phyloP scores from a whole-genome alignment of 495 filamentous ascomycete genomes.

The Poronia punctata region DNA sequence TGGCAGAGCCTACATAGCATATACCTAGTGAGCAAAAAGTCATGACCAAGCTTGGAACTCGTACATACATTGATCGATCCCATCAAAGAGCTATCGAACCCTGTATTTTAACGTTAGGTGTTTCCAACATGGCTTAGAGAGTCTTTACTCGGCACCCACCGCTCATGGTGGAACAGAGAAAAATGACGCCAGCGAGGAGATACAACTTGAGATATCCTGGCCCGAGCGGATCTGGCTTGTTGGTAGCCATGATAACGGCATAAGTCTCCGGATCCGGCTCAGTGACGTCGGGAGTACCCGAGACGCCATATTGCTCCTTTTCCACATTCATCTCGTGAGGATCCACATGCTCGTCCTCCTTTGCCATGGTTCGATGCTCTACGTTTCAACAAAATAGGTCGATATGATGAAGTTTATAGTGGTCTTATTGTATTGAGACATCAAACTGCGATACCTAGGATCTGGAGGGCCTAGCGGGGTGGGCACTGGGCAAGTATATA shows the following conservation, averaged over 20 bases:
- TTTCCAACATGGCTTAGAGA: not conserved
- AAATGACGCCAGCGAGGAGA: slow-evolving; percentile 19
- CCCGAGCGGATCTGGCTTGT: slow-evolving; percentile 20
- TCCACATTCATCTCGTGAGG: not conserved
- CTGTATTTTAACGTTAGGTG: slow-evolving; percentile 11
- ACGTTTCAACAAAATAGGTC: too few relatives aligned
- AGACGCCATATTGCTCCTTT: not conserved
- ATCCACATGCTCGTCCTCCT: not conserved
- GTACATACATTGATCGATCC: slow-evolving; percentile 25
- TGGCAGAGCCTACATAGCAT: slow-evolving; percentile 18
- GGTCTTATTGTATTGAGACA: too few relatives aligned
- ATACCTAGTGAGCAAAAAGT: not conserved
- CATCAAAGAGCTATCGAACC: slow-evolving; percentile 28
- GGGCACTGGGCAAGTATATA: too few relatives aligned
- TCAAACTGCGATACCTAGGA: too few relatives aligned
- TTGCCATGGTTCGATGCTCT: too few relatives aligned
- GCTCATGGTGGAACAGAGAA: slow-evolving; percentile 25
- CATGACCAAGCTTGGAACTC: not conserved
- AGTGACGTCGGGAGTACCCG: not conserved
- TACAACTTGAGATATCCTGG: slow-evolving; percentile 23
- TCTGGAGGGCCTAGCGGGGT: too few relatives aligned
- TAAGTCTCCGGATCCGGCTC: slow-evolving; percentile 19
- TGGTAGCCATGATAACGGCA: slow-evolving; percentile 22
- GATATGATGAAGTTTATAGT: too few relatives aligned
- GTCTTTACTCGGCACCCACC: slow-evolving; percentile 9